These are phyloP conservation scores for Macrotyloma uniflorum DNA, from an alignment of 306 rosid genomes.

Conservation along the genomic window DNA sequence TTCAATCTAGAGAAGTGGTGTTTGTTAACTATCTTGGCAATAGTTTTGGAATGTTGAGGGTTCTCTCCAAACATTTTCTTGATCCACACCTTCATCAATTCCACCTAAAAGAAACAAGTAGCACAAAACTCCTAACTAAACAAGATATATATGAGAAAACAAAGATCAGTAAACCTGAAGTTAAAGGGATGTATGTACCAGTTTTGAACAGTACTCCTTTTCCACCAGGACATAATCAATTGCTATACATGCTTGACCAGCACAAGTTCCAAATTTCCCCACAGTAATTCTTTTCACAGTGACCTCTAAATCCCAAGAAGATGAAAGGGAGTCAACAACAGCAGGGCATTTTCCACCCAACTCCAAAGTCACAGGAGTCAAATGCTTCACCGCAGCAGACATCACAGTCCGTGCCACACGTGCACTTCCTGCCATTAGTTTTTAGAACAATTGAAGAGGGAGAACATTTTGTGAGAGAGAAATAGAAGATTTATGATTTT, in stretches of 20 bases:
- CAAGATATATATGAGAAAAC: not conserved
- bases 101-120: conserved; percentile 49
- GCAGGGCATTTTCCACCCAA: conserved; percentile 90
- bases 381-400: conserved; percentile 65
- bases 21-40: conserved; percentile 65
- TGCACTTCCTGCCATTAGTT: conserved; percentile 56
- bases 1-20: conserved; percentile 65
- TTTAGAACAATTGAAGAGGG: not conserved
- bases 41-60: conserved; percentile 49
- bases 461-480: not conserved
- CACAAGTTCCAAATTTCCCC: conserved; percentile 74
- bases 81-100: conserved; percentile 54
- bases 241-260: conserved; percentile 83
- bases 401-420: conserved; percentile 63
- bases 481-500: not conserved
- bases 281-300: conserved; percentile 58
- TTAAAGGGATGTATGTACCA: conserved; percentile 45
- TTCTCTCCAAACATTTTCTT: conserved; percentile 65
- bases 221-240: conserved; percentile 70
- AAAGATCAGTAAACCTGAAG: not conserved
- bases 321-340: conserved; percentile 66
- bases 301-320: conserved; percentile 62
- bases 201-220: conserved; percentile 39
- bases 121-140: not conserved
- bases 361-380: conserved; percentile 79